Conservation (phyloP, 345 rosid species). For the Heritiera littoralis region DNA sequence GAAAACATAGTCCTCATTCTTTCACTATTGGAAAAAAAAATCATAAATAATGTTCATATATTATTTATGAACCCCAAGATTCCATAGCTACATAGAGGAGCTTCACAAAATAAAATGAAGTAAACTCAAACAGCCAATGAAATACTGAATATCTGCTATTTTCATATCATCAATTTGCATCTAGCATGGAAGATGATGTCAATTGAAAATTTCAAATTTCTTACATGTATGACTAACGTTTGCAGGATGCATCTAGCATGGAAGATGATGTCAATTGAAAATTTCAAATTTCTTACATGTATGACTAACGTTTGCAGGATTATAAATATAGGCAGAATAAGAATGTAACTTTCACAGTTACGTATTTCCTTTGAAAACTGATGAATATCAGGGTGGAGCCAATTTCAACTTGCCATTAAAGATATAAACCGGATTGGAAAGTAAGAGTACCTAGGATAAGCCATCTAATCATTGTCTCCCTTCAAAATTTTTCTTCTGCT, state of each 20-base stretch:
- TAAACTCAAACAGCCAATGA: background rate
- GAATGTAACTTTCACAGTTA: too few relatives aligned
- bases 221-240: too few relatives aligned
- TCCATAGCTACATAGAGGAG: background rate
- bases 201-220: background rate
- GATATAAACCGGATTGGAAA: background rate
- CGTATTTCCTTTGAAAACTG: too few relatives aligned
- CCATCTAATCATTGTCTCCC: conserved; percentile 17
- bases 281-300: background rate
- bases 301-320: too few relatives aligned
- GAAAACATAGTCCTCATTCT: too few relatives aligned
- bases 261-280: too few relatives aligned
- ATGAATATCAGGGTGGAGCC: background rate
- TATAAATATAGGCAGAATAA: too few relatives aligned
- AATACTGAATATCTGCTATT: background rate
- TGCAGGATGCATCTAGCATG: too few relatives aligned
- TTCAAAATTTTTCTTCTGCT: conserved; percentile 52
- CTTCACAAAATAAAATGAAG: background rate
- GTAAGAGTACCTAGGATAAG: background rate
- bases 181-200: background rate
- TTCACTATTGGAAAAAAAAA: too few relatives aligned
- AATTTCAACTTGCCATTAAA: background rate
- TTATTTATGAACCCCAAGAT: background rate
- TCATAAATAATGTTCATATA: too few relatives aligned
- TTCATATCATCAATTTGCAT: background rate